Percentiles rank a stretch among this genome's conserved stretches.
These are phyloP conservation scores for Coprinopsis cinerea DNA, from an alignment of 768 basidiomycete genomes.

Conservation along the genomic window DNA sequence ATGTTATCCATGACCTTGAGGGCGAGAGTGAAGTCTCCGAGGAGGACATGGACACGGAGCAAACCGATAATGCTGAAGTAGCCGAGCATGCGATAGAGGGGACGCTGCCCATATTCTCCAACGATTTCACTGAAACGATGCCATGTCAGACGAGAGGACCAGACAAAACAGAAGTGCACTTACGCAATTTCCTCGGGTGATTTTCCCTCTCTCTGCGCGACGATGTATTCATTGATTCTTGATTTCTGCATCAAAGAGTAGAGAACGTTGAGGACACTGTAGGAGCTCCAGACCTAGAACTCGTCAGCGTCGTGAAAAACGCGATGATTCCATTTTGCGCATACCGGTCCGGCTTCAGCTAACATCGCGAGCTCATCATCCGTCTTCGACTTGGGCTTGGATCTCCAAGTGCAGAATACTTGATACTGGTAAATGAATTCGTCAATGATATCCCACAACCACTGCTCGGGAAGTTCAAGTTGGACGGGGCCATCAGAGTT, in stretches of 20 bases:
- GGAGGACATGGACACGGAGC: conserved; percentile 89
- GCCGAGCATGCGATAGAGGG: conserved; percentile 90
- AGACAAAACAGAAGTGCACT: conserved; percentile 23
- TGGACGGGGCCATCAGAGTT: conserved; percentile 93
- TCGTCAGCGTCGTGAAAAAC: background rate
- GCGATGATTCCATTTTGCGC: conserved; percentile 19
- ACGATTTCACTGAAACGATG: conserved; percentile 59
- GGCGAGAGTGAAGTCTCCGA: conserved; percentile 93
- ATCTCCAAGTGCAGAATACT: conserved; percentile 89
- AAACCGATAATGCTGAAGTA: conserved; percentile 97
- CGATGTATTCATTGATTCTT: conserved; percentile 88
- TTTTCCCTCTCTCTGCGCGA: conserved; percentile 76
- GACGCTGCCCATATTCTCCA: conserved; percentile 87
- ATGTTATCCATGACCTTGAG: conserved; percentile 94
- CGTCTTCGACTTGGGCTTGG: conserved; percentile 76
- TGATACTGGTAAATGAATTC: conserved; percentile 99
- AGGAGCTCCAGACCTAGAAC: conserved; percentile 88
- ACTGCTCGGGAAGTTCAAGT: conserved; percentile 94
- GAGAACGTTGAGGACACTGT: conserved; percentile 95
- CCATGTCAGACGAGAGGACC: conserved; percentile 6
- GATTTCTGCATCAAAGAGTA: conserved; percentile 99
- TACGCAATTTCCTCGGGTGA: conserved; percentile 79
- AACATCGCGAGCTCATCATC: conserved; percentile 87
- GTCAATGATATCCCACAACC: conserved; percentile 98
- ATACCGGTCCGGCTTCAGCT: conserved; percentile 61